Evolutionary conservation across 2,329 filamentous ascomycete species (phyloP), one percentile per base, ranked within the genome.

Genomic region (Microsporum ferrugineum): DNA sequence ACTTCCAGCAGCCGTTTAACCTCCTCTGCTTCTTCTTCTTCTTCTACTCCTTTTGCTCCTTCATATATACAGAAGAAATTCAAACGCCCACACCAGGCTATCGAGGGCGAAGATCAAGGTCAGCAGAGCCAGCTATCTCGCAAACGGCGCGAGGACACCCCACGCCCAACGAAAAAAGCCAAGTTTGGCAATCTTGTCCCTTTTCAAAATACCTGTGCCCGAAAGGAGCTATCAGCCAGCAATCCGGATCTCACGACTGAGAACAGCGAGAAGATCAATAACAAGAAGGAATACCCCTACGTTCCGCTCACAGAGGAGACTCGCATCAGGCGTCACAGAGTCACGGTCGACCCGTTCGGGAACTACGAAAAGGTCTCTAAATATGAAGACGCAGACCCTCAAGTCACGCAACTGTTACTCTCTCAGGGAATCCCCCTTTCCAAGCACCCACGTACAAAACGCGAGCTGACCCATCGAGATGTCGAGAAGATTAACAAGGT

Each of bases 291-390:
- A n/a, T 34, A 12, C 53, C 53, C 53, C 27, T 34, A 33, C 14
- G 39, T 43, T 29, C 56, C 56, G 10, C 23, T 45, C 7, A 58
- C 34, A 2, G 56, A 58, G 3, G 33, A 41, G 5, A 45, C 36
- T 43, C 56, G 56, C 60, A n/a, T 33, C 34, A 38, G 29, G 43
- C 59, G 62, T 33, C 62, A 58, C n/a, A 14, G 36, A 34, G 60
- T 63, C 55, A 58, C 57, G n/a, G 29, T 61, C 60, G 62, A 62
- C 23, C 29, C 49, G 7, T 63, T 62, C 51, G 62, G 62, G 5
- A 61, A 62, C 34, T 63, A 60, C 51, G 31, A 45, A 43, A 33
- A 58, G 23, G 55, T 49, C 23, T 34, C 53, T 27, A 5, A 27
- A 2, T 36, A 29, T 29, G 10, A 43, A 31, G 56, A 49, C 12